Base-by-base conservation (phyloP, 164 flowering plant genomes). In the Pachysandra terminalis region DNA sequence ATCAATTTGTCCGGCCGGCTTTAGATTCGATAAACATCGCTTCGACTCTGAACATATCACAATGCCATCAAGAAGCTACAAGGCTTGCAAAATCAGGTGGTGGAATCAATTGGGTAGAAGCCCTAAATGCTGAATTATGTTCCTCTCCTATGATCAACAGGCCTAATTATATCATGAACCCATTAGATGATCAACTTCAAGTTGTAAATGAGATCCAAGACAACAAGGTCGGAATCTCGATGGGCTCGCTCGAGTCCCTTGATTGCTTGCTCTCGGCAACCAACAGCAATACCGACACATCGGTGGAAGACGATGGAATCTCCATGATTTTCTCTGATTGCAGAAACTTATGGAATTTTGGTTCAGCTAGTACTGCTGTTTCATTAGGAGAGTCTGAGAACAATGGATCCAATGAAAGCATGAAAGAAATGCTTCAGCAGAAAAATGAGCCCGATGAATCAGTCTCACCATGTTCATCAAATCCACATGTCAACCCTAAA, bases 241-340 rank as follows among this genome's bases (percentile, higher is more conserved):
- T 77, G 0, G 79, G 68, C 40, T 83, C 93, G 45, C 63, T 84
- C 16, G 95, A 84, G 63, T 80, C 96, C 2, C 79, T 85, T 1
- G 87, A 87, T 21, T 87, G 89, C 75, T 71, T 90, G 73, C 69
- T 87, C 0, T 88, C 90, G 3, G 81, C 75, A 0, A 77, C 88
- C 10, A 87, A 83, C 60, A 88, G 86, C 82, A 79, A 79, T 76
- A 78, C 86, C 0, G 86, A 85, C 27, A 79, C 82, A 19, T 82
- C 88, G 0, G 77, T 59, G 14, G 87, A 86, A 56, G 92, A 89
- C 48, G 92, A 84, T 68, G 91, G 79, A 26, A 81, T 90, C 60
- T 87, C 96, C 49, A 74, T 79, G 73, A 62, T 88, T 25, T 79
- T 87, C 57, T 81, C 92, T 9, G 87, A 85, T 49, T 73, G 79